A percentile compares a stretch with the other conserved stretches of the same genome.
Evolutionary conservation across 2,329 filamentous ascomycete species (phyloP).

Genomic region (Lojkania enalia): DNA sequence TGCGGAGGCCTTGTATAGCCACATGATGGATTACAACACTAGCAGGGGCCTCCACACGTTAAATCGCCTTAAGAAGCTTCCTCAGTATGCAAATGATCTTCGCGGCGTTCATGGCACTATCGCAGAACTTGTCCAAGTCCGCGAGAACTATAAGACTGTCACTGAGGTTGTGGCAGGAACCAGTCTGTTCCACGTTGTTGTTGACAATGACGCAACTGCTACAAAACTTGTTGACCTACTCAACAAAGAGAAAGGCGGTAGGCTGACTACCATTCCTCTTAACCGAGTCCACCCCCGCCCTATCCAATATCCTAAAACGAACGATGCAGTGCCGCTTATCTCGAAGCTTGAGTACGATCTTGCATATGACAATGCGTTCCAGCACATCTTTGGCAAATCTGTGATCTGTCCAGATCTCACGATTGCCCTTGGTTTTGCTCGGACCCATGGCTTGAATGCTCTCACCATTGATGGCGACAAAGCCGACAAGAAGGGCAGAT

Average conservation of each 20-base stretch:
- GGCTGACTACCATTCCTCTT: conserved; percentile 93
- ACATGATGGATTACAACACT: conserved; percentile 88
- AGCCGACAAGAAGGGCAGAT: conserved; percentile 90
- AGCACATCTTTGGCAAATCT: conserved; percentile 93
- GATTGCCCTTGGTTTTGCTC: conserved; percentile 85
- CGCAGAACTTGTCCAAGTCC: conserved; percentile 88
- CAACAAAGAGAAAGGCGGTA: conserved; percentile 76
- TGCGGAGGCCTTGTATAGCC: conserved; percentile 75
- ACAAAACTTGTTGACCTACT: conserved; percentile 78
- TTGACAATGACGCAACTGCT: conserved; percentile 87
- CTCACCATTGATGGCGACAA: conserved; percentile 95
- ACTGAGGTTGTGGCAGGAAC: conserved; percentile 91
- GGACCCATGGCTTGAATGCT: conserved; percentile 87
- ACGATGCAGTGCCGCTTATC: conserved; percentile 84
- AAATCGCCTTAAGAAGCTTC: conserved; percentile 76
- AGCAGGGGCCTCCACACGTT: conserved; percentile 86
- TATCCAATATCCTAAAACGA: conserved; percentile 78
- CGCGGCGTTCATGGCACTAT: conserved; percentile 89
- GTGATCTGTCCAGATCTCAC: conserved; percentile 90
- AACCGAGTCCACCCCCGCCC: conserved; percentile 74
- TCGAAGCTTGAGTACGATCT: conserved; percentile 80
- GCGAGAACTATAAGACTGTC: conserved; percentile 81
- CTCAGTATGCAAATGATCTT: conserved; percentile 59
- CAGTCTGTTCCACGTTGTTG: conserved; percentile 93
- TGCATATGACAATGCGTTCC: conserved; percentile 80